Evolutionary conservation across 352 stramenopile genomes (phyloP).

Genomic region (Phytophthora europaea): DNA sequence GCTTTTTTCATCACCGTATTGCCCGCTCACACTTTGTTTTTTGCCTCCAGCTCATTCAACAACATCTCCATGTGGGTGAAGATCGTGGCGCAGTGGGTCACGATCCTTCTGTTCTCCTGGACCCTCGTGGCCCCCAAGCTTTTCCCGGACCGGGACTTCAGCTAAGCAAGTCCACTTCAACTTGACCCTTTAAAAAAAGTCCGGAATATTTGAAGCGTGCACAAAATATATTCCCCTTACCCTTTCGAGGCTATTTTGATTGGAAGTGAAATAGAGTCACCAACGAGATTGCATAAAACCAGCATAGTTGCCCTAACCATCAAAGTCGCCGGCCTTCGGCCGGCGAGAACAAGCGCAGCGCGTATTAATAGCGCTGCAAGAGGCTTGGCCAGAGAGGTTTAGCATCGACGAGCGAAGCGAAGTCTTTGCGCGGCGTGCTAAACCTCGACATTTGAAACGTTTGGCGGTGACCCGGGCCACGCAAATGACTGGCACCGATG

Average conservation of each 20-base stretch:
- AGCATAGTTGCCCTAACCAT: too few relatives aligned
- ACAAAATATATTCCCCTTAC: constrained; percentile 4
- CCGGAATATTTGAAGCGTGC: neutral
- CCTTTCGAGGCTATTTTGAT: too few relatives aligned
- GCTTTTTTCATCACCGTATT: neutral
- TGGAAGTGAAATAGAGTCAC: too few relatives aligned
- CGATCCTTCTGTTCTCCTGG: constrained; percentile 95
- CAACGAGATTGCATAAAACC: too few relatives aligned
- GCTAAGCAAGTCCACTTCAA: constrained; percentile 24
- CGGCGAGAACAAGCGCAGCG: too few relatives aligned
- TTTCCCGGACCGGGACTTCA: constrained; percentile 96
- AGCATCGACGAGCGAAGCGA: too few relatives aligned
- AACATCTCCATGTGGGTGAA: constrained; percentile 97
- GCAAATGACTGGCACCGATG: constrained; percentile 37
- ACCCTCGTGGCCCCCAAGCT: constrained; percentile 94
- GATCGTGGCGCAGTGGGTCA: constrained; percentile 94
- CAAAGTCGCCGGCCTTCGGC: too few relatives aligned
- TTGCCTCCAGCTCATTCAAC: constrained; percentile 46
- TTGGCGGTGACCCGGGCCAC: too few relatives aligned
- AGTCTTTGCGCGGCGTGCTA: too few relatives aligned
- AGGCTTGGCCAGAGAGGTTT: too few relatives aligned
- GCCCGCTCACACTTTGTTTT: neutral
- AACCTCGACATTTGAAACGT: too few relatives aligned
- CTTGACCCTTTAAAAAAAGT: constrained; percentile 10
- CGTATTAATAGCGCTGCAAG: too few relatives aligned